Evolutionary conservation across 1,284 basidiomycete genomes (phyloP).

Genomic region (Leccinum angustisporum): DNA sequence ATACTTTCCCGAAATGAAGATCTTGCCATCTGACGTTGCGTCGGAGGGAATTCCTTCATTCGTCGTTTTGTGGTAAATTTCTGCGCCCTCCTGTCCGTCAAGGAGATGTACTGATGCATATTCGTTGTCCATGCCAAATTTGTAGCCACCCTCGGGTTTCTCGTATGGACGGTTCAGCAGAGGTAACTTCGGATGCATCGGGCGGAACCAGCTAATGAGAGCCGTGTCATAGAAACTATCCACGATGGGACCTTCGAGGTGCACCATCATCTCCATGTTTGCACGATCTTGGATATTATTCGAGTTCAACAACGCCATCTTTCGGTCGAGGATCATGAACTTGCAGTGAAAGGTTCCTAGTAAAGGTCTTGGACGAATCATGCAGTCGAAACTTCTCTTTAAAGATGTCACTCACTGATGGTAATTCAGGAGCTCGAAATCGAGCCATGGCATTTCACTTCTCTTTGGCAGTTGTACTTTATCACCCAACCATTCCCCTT

Average conservation of each 20-base stretch:
- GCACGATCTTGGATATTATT: conserved; percentile 77
- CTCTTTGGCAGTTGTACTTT: conserved; percentile 56
- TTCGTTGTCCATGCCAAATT: conserved; percentile 51
- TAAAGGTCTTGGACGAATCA: conserved; percentile 48
- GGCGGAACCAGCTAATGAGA: conserved; percentile 64
- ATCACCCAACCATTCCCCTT: conserved; percentile 45
- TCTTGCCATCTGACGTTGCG: conserved; percentile 7
- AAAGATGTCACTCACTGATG: conserved; percentile 32
- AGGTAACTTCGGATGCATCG: conserved; percentile 60
- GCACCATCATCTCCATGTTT: conserved; percentile 68
- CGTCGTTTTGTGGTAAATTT: conserved; percentile 25
- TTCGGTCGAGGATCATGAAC: conserved; percentile 74
- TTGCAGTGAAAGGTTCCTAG: conserved; percentile 81
- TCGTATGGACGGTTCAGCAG: conserved; percentile 33
- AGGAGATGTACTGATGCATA: conserved; percentile 36
- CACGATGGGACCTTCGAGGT: conserved; percentile 69
- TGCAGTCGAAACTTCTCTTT: background rate
- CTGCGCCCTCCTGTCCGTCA: conserved; percentile 30
- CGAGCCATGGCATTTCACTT: conserved; percentile 60
- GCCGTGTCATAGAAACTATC: conserved; percentile 75
- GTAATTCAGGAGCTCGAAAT: conserved; percentile 60
- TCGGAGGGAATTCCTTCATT: conserved; percentile 16
- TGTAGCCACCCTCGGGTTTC: conserved; percentile 35
- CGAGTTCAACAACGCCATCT: conserved; percentile 68
- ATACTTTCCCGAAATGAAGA: conserved; percentile 33